phyloP scores from a whole-genome alignment of 495 filamentous ascomycete species.

The Neurospora intermedia region DNA sequence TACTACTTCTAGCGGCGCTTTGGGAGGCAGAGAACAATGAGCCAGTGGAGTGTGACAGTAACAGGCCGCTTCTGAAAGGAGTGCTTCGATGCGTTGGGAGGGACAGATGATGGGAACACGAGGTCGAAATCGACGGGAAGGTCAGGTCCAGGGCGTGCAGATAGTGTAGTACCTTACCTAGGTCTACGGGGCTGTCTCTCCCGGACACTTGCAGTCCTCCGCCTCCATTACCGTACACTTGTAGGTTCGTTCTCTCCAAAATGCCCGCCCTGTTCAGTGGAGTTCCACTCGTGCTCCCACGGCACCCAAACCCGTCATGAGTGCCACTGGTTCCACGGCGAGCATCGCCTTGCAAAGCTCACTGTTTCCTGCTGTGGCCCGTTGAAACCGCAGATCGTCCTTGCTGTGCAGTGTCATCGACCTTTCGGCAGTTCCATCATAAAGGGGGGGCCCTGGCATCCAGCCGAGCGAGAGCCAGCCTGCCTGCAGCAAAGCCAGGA shows the following conservation, averaged over 20 bases:
- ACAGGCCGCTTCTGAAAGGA: neutral
- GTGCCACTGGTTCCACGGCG: neutral
- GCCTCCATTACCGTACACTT: neutral
- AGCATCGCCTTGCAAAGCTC: neutral
- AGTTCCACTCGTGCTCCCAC: neutral
- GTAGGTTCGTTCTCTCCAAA: neutral
- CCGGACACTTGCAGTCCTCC: neutral
- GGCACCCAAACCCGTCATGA: neutral
- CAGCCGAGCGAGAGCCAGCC: neutral
- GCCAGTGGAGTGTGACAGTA: neutral
- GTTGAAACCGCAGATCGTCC: neutral
- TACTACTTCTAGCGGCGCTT: neutral
- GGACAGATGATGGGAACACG: neutral
- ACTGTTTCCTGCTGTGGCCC: neutral
- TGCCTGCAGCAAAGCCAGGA: neutral
- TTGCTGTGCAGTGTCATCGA: neutral
- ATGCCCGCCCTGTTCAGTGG: neutral
- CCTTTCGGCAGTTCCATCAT: neutral
- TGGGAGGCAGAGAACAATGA: neutral
- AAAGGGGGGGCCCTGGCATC: neutral
- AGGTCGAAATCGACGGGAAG: neutral
- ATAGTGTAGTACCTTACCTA: too few species aligned
- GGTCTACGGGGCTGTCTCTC: neutral
- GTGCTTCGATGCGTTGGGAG: neutral
- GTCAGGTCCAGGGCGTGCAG: neutral